Evolutionary conservation across 78 protist genomes (phyloP).

Genomic region (Dictyostelium citrinum): DNA sequence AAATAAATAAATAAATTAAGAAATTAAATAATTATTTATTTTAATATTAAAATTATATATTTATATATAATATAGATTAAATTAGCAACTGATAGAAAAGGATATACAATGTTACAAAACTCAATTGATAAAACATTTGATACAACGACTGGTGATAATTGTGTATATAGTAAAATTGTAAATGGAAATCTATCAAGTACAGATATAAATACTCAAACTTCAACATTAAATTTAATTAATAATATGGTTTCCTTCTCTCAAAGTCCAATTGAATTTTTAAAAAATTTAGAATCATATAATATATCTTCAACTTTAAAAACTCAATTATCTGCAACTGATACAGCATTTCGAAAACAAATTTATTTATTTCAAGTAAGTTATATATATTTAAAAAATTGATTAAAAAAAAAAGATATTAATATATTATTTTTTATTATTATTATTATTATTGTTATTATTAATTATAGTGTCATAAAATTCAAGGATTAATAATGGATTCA

Average conservation of each 20-base stretch:
- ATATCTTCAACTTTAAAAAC: neutral
- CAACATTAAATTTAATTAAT: constrained; percentile 32
- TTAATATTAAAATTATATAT: too few species aligned
- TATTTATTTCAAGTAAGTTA: constrained; percentile 40
- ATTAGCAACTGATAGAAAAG: constrained; percentile 16
- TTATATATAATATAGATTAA: too few species aligned
- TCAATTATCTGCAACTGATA: constrained; percentile 51
- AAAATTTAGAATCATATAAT: constrained; percentile 15
- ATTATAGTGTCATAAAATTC: constrained; percentile 15
- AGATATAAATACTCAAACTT: constrained; percentile 66
- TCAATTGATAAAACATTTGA: constrained; percentile 11
- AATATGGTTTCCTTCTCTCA: constrained; percentile 22
- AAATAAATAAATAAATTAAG: neutral
- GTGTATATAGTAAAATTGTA: constrained; percentile 24
- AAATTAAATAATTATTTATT: neutral
- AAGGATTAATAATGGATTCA: constrained; percentile 44
- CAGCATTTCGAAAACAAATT: constrained; percentile 26
- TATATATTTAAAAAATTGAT: too few species aligned
- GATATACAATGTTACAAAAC: constrained; percentile 39
- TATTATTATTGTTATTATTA: neutral
- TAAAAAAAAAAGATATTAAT: neutral
- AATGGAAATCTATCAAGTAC: constrained; percentile 22
- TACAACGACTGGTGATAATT: neutral
- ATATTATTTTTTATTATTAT: neutral
- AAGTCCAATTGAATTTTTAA: constrained; percentile 6